These are phyloP conservation scores for Colletotrichum graminicola DNA, from an alignment of 2,329 filamentous ascomycete genomes.

Conservation along the genomic window DNA sequence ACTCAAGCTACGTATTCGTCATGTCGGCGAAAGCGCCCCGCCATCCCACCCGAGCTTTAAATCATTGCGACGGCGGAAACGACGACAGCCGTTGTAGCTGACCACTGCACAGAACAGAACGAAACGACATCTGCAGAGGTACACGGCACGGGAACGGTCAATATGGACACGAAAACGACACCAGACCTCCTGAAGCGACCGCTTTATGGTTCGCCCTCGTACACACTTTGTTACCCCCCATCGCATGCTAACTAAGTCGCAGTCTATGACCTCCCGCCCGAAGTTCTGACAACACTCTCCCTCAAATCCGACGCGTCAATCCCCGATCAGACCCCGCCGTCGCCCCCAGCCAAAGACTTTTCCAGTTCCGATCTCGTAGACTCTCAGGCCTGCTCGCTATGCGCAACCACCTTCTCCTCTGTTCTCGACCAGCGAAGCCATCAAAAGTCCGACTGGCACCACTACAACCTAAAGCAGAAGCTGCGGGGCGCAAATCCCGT, in stretches of 20 bases:
- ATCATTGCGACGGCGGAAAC: slow-evolving; percentile 23
- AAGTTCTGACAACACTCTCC: slow-evolving; percentile 77
- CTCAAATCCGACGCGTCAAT: slow-evolving; percentile 54
- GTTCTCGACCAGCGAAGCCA: slow-evolving; percentile 88
- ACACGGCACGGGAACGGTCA: not conserved
- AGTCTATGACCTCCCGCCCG: slow-evolving; percentile 86
- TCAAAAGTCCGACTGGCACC: slow-evolving; percentile 89
- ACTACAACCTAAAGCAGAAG: slow-evolving; percentile 95
- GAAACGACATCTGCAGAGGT: not conserved
- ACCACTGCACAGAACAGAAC: not conserved
- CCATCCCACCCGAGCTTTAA: slow-evolving; percentile 22
- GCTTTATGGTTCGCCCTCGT: slow-evolving; percentile 59
- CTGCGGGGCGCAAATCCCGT: slow-evolving; percentile 79
- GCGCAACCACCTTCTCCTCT: slow-evolving; percentile 76
- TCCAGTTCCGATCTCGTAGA: slow-evolving; percentile 60
- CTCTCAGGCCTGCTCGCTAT: slow-evolving; percentile 85
- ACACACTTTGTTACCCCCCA: slow-evolving; percentile 31
- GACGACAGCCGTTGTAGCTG: not conserved
- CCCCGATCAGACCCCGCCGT: slow-evolving; percentile 42
- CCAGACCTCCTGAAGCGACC: slow-evolving; percentile 62
- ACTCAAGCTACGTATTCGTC: slow-evolving; percentile 34
- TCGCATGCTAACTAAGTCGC: slow-evolving; percentile 44
- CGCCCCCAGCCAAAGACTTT: slow-evolving; percentile 34
- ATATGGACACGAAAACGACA: slow-evolving; percentile 57
- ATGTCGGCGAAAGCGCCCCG: slow-evolving; percentile 18